Evolutionary conservation across 768 basidiomycete genomes (phyloP).

Genomic region (Auriculariales sp.): DNA sequence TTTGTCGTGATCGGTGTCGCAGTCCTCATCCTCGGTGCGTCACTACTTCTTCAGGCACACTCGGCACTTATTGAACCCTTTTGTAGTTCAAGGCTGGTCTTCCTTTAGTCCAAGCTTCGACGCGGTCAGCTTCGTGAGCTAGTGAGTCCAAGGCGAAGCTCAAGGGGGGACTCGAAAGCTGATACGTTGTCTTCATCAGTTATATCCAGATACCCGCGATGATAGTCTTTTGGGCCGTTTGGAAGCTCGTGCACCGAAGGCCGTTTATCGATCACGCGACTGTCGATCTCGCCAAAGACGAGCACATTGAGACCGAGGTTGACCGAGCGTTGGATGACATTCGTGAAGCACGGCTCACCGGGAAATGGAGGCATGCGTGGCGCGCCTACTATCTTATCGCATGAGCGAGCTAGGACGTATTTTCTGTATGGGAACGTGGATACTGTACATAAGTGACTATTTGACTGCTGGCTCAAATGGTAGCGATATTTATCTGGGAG

Average conservation of each 20-base stretch:
- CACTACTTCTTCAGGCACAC: not conserved
- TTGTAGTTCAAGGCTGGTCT: constrained; percentile 77
- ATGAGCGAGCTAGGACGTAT: too few species aligned
- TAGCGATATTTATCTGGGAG: too few species aligned
- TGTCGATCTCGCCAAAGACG: constrained; percentile 47
- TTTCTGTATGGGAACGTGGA: too few species aligned
- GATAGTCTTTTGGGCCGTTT: constrained; percentile 46
- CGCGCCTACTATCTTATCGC: constrained; percentile 43
- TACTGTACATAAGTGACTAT: too few species aligned
- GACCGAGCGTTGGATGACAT: constrained; percentile 31
- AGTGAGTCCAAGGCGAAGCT: too few species aligned
- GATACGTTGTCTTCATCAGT: too few species aligned
- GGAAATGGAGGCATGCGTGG: constrained; percentile 34
- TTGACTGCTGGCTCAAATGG: too few species aligned
- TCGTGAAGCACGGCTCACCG: constrained; percentile 23
- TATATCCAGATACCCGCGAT: constrained; percentile 72
- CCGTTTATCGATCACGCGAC: constrained; percentile 37
- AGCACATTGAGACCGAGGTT: constrained; percentile 32
- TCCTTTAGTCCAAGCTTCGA: constrained; percentile 56
- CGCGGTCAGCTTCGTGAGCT: constrained; percentile 54
- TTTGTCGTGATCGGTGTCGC: constrained; percentile 57
- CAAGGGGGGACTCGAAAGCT: too few species aligned
- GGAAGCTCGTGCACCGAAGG: constrained; percentile 24
- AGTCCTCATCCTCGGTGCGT: constrained; percentile 50
- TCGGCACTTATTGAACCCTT: not conserved